These are phyloP conservation scores for Omphalotus guepiniiformis DNA, from an alignment of 768 basidiomycete genomes.

Conservation along the genomic window DNA sequence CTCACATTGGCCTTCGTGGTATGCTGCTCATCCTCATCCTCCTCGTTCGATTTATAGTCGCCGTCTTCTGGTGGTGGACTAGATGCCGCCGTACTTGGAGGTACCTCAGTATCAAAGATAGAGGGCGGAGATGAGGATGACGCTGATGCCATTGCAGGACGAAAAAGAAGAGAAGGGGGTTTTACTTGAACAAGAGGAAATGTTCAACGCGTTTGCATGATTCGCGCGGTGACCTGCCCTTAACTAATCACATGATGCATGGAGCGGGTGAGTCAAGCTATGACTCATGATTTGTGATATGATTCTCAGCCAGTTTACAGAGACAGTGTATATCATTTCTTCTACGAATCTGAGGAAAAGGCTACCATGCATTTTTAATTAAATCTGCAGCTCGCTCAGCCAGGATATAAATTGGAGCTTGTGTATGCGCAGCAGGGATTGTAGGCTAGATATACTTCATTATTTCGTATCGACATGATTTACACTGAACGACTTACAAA, in stretches of 20 bases:
- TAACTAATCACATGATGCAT: no score
- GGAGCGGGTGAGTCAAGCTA: no score
- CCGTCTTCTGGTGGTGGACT: slow-evolving; percentile 2
- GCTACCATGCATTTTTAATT: slow-evolving; percentile 14
- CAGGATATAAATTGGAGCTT: slow-evolving; percentile 17
- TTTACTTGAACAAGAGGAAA: no score
- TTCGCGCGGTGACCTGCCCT: no score
- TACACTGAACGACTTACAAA: slow-evolving; percentile 15
- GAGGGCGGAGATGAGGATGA: slow-evolving; percentile 7
- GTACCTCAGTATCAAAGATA: not conserved
- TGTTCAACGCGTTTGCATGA: no score
- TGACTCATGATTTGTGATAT: no score
- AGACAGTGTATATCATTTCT: no score
- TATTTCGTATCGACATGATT: not conserved
- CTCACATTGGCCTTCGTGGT: slow-evolving; percentile 2
- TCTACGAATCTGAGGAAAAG: no score
- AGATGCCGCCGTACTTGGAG: slow-evolving; percentile 7
- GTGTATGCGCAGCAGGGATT: slow-evolving; percentile 17
- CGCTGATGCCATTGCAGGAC: slow-evolving; percentile 7
- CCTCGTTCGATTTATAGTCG: not conserved
- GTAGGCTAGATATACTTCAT: slow-evolving; percentile 11
- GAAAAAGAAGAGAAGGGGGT: no score
- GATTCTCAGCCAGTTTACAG: no score
- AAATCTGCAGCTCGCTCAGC: slow-evolving; percentile 23
- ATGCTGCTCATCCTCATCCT: not conserved